These are phyloP conservation scores for Debaryomycetaceae sp. DNA, from an alignment of 1,139 yeast genomes.

Conservation along the genomic window DNA sequence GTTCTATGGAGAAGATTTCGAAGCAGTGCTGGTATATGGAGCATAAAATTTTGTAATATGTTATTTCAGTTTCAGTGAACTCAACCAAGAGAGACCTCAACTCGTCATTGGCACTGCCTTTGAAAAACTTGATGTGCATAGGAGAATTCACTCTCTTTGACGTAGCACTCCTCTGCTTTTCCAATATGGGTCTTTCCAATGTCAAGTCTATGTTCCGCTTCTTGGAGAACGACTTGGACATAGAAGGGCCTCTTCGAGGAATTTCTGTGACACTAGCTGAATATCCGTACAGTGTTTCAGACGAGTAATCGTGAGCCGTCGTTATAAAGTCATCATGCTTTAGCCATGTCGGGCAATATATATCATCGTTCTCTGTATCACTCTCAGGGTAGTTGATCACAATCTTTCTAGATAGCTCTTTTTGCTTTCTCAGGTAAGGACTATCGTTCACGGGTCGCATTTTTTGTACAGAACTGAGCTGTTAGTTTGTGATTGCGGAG, in stretches of 20 bases:
- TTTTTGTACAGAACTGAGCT: background rate
- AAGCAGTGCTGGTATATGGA: conserved; percentile 10
- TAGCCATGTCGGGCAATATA: conserved; percentile 12
- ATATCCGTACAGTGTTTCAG: background rate
- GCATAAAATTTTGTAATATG: conserved; percentile 8
- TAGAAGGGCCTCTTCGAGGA: background rate
- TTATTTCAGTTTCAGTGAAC: conserved; percentile 14
- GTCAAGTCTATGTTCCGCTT: conserved; percentile 5
- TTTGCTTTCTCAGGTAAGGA: background rate
- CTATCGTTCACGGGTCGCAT: background rate
- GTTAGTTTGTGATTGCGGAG: no score
- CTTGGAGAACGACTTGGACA: background rate
- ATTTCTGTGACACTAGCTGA: background rate
- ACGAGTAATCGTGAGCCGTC: no score
- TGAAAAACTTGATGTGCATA: conserved; percentile 6
- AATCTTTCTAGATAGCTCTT: conserved; percentile 4
- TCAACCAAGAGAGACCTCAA: conserved; percentile 7
- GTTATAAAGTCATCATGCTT: conserved; percentile 1
- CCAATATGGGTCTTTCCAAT: background rate
- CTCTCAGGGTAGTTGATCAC: conserved; percentile 4
- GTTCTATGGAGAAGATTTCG: conserved; percentile 11
- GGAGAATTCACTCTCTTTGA: conserved; percentile 13
- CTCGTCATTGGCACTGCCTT: conserved; percentile 2
- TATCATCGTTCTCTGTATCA: conserved; percentile 6
- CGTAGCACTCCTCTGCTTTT: background rate